These are phyloP conservation scores for Kodamaea anthophila DNA, from an alignment of 1,139 yeast species.

Conservation along the genomic window DNA sequence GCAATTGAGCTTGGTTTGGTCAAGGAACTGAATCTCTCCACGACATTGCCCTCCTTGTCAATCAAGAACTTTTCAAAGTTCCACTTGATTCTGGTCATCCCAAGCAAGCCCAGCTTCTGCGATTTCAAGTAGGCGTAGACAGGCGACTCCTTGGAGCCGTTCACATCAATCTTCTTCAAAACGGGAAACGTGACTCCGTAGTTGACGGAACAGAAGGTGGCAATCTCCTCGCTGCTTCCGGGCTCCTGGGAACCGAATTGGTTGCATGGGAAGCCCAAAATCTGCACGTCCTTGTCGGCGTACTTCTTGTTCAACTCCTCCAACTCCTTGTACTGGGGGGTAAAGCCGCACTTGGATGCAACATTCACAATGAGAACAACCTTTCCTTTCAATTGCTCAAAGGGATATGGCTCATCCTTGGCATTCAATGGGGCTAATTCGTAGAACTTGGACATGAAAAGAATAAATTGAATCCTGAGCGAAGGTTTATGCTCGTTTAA, in stretches of 20 bases:
- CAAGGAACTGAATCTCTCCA: slow-evolving; percentile 17
- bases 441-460: slow-evolving; percentile 39
- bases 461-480: no score
- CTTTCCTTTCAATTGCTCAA: slow-evolving; percentile 72
- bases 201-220: slow-evolving; percentile 35
- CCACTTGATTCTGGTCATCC: slow-evolving; percentile 44
- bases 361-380: slow-evolving; percentile 91
- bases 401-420: slow-evolving; percentile 35
- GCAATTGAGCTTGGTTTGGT: slow-evolving; percentile 36
- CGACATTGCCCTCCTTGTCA: slow-evolving; percentile 27
- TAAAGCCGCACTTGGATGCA: slow-evolving; percentile 84
- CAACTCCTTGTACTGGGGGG: slow-evolving; percentile 74
- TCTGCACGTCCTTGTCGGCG: slow-evolving; percentile 65
- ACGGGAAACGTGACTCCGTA: slow-evolving; percentile 75
- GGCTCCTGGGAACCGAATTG: slow-evolving; percentile 61
- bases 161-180: slow-evolving; percentile 80
- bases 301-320: slow-evolving; percentile 79
- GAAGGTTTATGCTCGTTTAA: no score
- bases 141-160: slow-evolving; percentile 76
- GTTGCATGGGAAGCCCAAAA: slow-evolving; percentile 81
- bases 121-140: slow-evolving; percentile 72
- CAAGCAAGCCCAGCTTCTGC: slow-evolving; percentile 38
- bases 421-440: slow-evolving; percentile 35
- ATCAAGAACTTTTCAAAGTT: slow-evolving; percentile 46
- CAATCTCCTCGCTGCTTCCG: slow-evolving; percentile 36